Base-by-base conservation (phyloP, 257 asterid species). In the Plantago ovata region DNA sequence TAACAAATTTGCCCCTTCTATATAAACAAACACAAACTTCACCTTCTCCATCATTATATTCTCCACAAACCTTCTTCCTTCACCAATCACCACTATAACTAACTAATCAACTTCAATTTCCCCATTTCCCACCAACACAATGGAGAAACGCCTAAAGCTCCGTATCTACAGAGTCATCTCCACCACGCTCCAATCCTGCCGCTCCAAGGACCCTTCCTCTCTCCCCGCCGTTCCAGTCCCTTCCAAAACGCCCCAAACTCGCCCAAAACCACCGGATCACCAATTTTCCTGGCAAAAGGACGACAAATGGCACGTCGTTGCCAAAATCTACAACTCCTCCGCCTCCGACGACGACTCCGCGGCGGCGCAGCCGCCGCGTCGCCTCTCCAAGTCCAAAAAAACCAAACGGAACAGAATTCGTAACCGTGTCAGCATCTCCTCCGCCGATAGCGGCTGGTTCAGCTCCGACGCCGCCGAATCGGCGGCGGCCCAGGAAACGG, bases 291-390 rank as follows among this genome's bases (percentile, higher is more conserved):
- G 94, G 90, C 63, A 70, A 24, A 67, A 78, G 53, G 90, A 87
- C 40, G 94, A 76, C 6, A 81, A 84, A 51, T 81, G 89, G 86
- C 93, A 83, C 61, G 85, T 81, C 40, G 69, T 85, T 56, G 84
- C 82, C 39, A 72, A 77, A 22, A 63, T 75, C 28, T 61, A 45
- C 46, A 38, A 13, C 81, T 60, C 32, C 75, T 67, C 65, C 70
- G 39, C 88, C 38, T 69, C 79, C n/a, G 75, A 36, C 7, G 45
- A 47, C 22, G 72, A 60, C 28, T 46, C n/a, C 20, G 48, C 19
- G 70, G 7, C 3, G 46, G 24, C 74, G 9, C 74, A 56, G 7
- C 41, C 65, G 13, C 21, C 47, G 14, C 78, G 14, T 75, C 55
- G 13, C 57, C 75, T 13, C 32, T 24, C 79, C n/a, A 21, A 44